Base-by-base conservation (phyloP, 257 asterid genomes). In the Verbena officinalis region DNA sequence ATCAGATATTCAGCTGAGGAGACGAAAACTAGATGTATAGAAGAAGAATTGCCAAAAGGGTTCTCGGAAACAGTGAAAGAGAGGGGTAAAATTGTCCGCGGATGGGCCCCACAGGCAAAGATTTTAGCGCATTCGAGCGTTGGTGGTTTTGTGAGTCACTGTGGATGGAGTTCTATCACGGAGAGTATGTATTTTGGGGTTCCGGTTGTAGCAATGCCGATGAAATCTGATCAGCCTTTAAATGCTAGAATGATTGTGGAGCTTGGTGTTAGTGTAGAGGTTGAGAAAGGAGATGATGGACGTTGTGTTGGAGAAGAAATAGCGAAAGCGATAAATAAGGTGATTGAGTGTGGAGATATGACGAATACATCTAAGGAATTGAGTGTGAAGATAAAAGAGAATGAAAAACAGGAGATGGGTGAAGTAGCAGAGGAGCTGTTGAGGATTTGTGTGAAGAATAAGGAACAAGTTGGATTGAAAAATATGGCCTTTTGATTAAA, bases 121-220 rank as follows among this genome's bases (percentile, higher is more conserved):
- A 77, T 77, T 24, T 60, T 77, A 11, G 55, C 51, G 16, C 81
- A 77, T 48, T 14, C 69, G 8, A 77, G 72, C 23, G 21, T 54
- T n/a, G 81, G 81, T 13, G 78, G 75, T 39, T 77, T 77, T 38
- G 43, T 67, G 57, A 72, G 81, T 15, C 81, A 77, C 11, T 77
- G 75, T 42, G 81, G 81, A 33, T 72, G 81, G 75, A 68, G 73
- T 64, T 77, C 81, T 2, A 31, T 68, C 1, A 53, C 22, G 17
- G 81, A 76, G 11, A 68, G 78, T 50, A 51, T 67, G 62, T 62
- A 62, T 38, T 57, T 55, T 58, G 77, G 69, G 1, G 75, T 77
- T 14, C 78, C 78, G 4, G n/a, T 77, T 17, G 24, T 77, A 56
- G 64, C 66, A 36, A 67, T 77, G 75, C 73, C 78, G 22, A 68